Conservation (phyloP, 768 basidiomycete species). For the Cystobasidium tubakii region DNA sequence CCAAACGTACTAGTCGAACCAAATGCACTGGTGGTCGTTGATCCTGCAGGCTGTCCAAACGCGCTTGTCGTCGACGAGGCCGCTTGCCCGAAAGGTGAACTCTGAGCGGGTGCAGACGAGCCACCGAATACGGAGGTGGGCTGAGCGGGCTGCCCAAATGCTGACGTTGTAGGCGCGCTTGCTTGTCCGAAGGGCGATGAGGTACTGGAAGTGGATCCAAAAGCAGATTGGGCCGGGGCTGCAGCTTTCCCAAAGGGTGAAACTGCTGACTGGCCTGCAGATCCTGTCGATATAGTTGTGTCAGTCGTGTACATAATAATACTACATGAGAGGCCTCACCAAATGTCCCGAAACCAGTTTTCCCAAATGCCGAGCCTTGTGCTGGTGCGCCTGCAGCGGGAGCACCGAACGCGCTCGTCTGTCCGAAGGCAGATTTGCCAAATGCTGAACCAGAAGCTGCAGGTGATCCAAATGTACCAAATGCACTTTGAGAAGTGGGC, state of each 20-base stretch:
- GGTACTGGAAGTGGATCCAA: background rate
- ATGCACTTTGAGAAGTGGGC: conserved; percentile 26
- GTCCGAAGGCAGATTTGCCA: conserved; percentile 26
- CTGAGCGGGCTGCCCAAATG: conserved; percentile 1
- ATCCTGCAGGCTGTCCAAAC: conserved; percentile 15
- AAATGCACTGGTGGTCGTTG: conserved; percentile 22
- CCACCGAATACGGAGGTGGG: background rate
- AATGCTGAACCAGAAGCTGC: conserved; percentile 14
- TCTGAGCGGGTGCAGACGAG: background rate
- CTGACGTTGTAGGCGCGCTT: background rate
- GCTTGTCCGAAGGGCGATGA: conserved; percentile 3
- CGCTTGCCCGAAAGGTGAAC: conserved; percentile 12
- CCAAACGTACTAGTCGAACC: conserved; percentile 19
- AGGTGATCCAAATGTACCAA: conserved; percentile 18
- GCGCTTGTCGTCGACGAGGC: conserved; percentile 22
- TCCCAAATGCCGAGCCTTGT: conserved; percentile 11
- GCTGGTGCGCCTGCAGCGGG: background rate
- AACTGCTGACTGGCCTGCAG: background rate
- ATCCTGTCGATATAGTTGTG: background rate
- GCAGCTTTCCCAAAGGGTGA: conserved; percentile 8
- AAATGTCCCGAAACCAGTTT: conserved; percentile 17
- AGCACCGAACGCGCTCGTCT: conserved; percentile 21
- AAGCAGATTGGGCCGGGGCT: background rate
- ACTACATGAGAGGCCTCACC: background rate
- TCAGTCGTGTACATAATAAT: background rate